Evolutionary conservation across 2,329 filamentous ascomycete species (phyloP).

Genomic region (Balansia obtecta): DNA sequence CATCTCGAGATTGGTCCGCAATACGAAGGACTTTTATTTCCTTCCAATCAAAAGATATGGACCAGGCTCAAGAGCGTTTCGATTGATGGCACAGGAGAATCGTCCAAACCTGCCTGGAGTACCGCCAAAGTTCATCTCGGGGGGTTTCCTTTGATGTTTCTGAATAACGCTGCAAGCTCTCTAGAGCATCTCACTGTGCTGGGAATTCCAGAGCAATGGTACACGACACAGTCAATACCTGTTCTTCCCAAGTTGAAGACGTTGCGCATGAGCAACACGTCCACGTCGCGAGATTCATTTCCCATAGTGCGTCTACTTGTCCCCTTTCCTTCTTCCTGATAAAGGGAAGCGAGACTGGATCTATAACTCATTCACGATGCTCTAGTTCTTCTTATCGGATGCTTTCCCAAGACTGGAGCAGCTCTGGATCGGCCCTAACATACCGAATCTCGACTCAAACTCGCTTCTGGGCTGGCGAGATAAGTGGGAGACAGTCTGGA

Average conservation of each 20-base stretch:
- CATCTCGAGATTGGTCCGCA: constrained; percentile 14
- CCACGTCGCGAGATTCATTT: constrained; percentile 2
- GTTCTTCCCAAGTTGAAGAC: constrained; percentile 17
- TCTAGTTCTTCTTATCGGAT: constrained; percentile 12
- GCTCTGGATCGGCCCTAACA: constrained; percentile 15
- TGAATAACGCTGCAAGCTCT: constrained; percentile 8
- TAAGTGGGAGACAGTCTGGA: constrained; percentile 16
- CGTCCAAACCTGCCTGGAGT: constrained; percentile 5
- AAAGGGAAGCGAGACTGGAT: neutral
- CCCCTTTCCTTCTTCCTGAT: too few relatives aligned
- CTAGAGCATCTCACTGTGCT: constrained; percentile 13
- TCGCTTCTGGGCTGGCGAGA: constrained; percentile 6
- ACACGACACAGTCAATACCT: constrained; percentile 6
- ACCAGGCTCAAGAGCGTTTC: constrained; percentile 6
- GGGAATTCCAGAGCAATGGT: constrained; percentile 12
- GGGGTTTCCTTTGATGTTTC: constrained; percentile 7
- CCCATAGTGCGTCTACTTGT: constrained; percentile 2
- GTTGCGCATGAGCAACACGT: constrained; percentile 15
- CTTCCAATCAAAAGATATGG: constrained; percentile 4
- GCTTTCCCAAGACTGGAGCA: constrained; percentile 18
- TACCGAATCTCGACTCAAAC: constrained; percentile 12
- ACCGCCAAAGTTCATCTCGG: constrained; percentile 3
- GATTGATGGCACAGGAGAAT: constrained; percentile 6
- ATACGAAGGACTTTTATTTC: constrained; percentile 2
- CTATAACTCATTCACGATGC: neutral